phyloP scores from a whole-genome alignment of 2,329 filamentous ascomycete species.

The Tricladium varicosporioides region DNA sequence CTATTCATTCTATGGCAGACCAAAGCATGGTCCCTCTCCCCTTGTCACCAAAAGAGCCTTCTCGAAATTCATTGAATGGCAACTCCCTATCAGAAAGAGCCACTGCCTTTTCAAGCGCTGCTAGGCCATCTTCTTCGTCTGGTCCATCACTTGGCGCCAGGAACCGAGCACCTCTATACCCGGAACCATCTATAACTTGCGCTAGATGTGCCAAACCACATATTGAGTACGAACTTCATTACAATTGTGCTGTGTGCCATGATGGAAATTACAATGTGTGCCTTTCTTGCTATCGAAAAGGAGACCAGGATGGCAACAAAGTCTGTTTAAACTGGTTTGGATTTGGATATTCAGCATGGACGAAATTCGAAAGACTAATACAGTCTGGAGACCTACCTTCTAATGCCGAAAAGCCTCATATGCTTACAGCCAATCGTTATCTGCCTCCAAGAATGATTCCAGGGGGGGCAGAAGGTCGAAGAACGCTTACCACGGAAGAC shows the following conservation, averaged over 20 bases:
- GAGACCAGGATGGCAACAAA: slow-evolving; percentile 41
- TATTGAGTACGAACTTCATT: slow-evolving; percentile 85
- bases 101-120: slow-evolving; percentile 29
- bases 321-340: slow-evolving; percentile 89
- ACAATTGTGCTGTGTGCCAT: slow-evolving; percentile 72
- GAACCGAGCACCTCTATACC: slow-evolving; percentile 46
- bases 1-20: slow-evolving; percentile 20
- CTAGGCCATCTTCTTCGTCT: slow-evolving; percentile 32
- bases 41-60: slow-evolving; percentile 27
- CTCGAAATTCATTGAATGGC: slow-evolving; percentile 13
- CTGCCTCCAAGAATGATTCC: slow-evolving; percentile 47
- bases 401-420: slow-evolving; percentile 51
- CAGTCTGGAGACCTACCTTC: slow-evolving; percentile 29
- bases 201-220: slow-evolving; percentile 65
- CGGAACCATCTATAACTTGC: slow-evolving; percentile 74
- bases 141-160: slow-evolving; percentile 24
- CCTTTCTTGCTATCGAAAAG: slow-evolving; percentile 72
- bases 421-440: slow-evolving; percentile 58
- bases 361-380: slow-evolving; percentile 59
- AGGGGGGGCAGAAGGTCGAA: slow-evolving; percentile 53
- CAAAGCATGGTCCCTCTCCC: slow-evolving; percentile 29
- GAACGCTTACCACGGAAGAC: slow-evolving; percentile 63
- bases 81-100: slow-evolving; percentile 26
- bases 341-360: slow-evolving; percentile 72
- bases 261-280: slow-evolving; percentile 77